Base-by-base conservation (phyloP, 129 eudicot genomes). In the Erigeron canadensis region DNA sequence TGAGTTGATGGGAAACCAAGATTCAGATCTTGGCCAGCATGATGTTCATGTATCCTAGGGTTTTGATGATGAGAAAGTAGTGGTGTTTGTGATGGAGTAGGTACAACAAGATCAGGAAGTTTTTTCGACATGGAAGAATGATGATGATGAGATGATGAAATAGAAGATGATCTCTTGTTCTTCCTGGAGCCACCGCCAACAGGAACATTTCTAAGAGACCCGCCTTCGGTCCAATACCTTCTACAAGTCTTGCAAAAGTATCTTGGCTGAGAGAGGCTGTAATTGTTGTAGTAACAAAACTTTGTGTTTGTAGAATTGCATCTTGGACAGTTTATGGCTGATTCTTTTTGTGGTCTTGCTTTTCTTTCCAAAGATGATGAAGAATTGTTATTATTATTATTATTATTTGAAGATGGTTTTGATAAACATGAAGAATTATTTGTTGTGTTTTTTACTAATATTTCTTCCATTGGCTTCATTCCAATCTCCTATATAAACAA, bases 181-280 rank as follows among this genome's bases (percentile, higher is more conserved):
- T 88, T 91, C 44, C 97, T 84, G 23, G 97, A 91, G 56, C 95
- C 90, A 67, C 97, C 97, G 41, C 97, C 97, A 73, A 88, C 97
- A 10, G 97, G 97, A 21, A 88, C 90, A 81, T 86, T 91, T 75
- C 97, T 76, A 17, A 91, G 81, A 64, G 96, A 80, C 53, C 97
- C 97, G 67, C 97, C 97, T 76, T 88, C 96, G 42, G 97, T 91
- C 97, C 97, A 88, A 47, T 91, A 91, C 80, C 97, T 88, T 79
- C 90, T 76, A 79, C 97, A 91, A 65, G 96, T 82, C 75, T 91
- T 91, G 83, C 97, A 91, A 62, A 91, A 91, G 80, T 91, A 91
- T 75, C 97, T 84, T 13, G 97, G 97, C 19, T 91, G 97, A 5
- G 97, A 79, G 40, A 91, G 88, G 59, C 92, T 88, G 87, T 91